Conservation (phyloP, 257 asterid species). For the Solanum medicagineum region DNA sequence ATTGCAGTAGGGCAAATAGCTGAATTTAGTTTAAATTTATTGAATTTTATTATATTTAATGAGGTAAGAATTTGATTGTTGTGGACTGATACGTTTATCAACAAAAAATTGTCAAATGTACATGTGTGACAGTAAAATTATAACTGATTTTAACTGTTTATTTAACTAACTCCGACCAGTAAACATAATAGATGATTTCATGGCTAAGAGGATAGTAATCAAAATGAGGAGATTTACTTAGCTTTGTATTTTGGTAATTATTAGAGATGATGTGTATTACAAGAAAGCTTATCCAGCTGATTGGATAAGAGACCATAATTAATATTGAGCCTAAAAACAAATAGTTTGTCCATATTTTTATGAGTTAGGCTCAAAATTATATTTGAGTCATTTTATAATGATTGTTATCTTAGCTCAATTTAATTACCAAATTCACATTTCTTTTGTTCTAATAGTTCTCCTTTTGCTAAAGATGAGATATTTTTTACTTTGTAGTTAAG, state of each 20-base stretch:
- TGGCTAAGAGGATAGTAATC: background rate
- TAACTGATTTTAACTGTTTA: background rate
- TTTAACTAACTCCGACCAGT: background rate
- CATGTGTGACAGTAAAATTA: background rate
- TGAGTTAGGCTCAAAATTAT: background rate
- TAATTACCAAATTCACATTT: background rate
- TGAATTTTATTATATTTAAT: too few species aligned
- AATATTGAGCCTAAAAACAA: background rate
- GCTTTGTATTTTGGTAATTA: background rate
- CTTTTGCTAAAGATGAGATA: background rate
- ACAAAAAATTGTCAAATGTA: background rate
- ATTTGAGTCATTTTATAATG: background rate
- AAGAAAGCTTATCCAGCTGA: background rate
- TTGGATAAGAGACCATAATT: background rate
- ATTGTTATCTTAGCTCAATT: background rate
- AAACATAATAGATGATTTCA: background rate
- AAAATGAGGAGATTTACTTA: too few species aligned
- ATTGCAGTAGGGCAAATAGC: background rate
- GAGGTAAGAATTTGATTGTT: background rate
- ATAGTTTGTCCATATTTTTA: background rate
- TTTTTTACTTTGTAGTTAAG: background rate
- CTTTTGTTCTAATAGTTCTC: background rate
- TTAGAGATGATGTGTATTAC: background rate
- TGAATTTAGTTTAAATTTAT: background rate
- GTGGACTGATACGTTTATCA: background rate